phyloP scores from a whole-genome alignment of 805 yeast species.

The Kregervanrija fluxuum region DNA sequence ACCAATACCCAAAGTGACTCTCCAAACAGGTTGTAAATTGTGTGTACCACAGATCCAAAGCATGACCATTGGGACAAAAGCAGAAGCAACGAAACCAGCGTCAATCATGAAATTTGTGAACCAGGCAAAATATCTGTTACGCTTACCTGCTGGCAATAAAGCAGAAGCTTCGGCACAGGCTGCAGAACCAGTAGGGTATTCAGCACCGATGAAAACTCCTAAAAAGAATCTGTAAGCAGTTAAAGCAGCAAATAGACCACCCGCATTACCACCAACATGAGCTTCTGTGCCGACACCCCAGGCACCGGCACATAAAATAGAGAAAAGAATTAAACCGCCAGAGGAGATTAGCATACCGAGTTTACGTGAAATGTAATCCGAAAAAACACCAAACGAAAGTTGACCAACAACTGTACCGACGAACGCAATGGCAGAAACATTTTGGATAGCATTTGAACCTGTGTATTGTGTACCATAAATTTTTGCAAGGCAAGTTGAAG shows the following conservation, averaged over 20 bases:
- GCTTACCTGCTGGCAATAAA: conserved; percentile 66
- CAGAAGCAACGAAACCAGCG: conserved; percentile 71
- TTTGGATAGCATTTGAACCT: conserved; percentile 62
- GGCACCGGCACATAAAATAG: conserved; percentile 73
- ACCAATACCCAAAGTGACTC: conserved; percentile 84
- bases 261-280: conserved; percentile 39
- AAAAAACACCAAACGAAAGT: conserved; percentile 68
- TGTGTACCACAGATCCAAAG: conserved; percentile 72
- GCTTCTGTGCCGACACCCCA: conserved; percentile 63
- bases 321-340: conserved; percentile 63
- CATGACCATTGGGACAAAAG: conserved; percentile 81
- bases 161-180: conserved; percentile 91
- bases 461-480: conserved; percentile 62
- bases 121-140: conserved; percentile 86
- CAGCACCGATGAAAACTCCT: conserved; percentile 92
- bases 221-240: conserved; percentile 80
- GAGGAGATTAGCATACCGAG: conserved; percentile 79
- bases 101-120: conserved; percentile 89
- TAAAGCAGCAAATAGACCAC: conserved; percentile 76
- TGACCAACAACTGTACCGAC: conserved; percentile 90
- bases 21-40: conserved; percentile 81
- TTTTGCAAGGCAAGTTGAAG: conserved; percentile 56
- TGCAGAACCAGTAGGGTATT: conserved; percentile 89
- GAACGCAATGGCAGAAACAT: conserved; percentile 82
- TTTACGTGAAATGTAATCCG: conserved; percentile 78